Percentiles rank a stretch among this genome's conserved stretches.
phyloP scores from a whole-genome alignment of 176 grass and related monocot species.

The Raddia distichophylla region DNA sequence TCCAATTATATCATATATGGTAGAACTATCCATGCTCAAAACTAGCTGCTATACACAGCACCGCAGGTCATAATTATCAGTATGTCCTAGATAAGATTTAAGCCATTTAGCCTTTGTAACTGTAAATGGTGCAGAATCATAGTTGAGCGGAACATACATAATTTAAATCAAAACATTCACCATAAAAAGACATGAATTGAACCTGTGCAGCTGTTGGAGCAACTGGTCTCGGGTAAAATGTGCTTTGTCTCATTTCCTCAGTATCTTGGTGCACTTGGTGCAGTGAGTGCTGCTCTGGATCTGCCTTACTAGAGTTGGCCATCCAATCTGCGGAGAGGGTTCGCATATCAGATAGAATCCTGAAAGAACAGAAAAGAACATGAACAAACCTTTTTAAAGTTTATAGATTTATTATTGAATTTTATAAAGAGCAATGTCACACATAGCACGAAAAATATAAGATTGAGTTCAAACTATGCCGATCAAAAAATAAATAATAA shows the following conservation, averaged over 20 bases:
- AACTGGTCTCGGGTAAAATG: constrained; percentile 94
- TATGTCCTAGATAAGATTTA: neutral
- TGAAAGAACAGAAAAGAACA: constrained; percentile 64
- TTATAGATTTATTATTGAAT: constrained; percentile 22
- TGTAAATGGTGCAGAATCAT: constrained; percentile 7
- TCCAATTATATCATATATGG: constrained; percentile 15
- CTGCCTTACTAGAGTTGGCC: constrained; percentile 87
- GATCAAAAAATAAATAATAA: constrained; percentile 27
- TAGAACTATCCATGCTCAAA: constrained; percentile 16
- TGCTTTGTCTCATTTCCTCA: constrained; percentile 74
- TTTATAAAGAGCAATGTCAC: constrained; percentile 23
- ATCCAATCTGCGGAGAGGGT: constrained; percentile 99
- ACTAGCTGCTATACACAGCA: neutral
- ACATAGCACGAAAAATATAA: constrained; percentile 1
- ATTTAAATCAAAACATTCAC: neutral
- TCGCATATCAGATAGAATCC: constrained; percentile 98
- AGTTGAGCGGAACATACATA: constrained; percentile 27
- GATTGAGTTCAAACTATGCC: constrained; percentile 2
- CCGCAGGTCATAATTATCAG: neutral
- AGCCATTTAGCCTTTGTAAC: constrained; percentile 24
- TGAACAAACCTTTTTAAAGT: constrained; percentile 28
- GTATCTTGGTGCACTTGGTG: constrained; percentile 88
- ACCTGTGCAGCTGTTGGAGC: constrained; percentile 97
- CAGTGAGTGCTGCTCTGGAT: constrained; percentile 67
- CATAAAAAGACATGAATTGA: constrained; percentile 31